Percentiles rank a stretch among this genome's conserved stretches.
These are phyloP conservation scores for Cnidoscolus chayamansa DNA, from an alignment of 441 rosid species.

Conservation along the genomic window DNA sequence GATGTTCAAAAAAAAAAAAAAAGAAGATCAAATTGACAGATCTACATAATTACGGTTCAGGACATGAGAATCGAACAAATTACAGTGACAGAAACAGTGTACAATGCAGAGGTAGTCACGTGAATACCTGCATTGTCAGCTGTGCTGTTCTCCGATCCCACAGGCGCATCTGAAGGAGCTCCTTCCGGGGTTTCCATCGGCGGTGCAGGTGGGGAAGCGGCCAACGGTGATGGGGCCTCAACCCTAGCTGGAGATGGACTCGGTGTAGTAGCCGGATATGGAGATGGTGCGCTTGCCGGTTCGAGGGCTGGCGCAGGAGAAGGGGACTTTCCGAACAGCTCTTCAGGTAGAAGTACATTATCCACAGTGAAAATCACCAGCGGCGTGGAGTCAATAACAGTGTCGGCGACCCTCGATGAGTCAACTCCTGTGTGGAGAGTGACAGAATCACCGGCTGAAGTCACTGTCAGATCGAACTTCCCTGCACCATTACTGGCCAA, in stretches of 20 bases:
- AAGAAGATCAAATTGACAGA: slow-evolving; percentile 23
- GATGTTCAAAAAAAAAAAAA: slow-evolving; percentile 7
- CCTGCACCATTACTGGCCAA: slow-evolving; percentile 71
- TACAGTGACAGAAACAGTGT: slow-evolving; percentile 24
- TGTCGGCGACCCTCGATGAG: slow-evolving; percentile 69
- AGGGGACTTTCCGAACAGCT: slow-evolving; percentile 60
- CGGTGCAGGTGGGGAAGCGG: slow-evolving; percentile 85
- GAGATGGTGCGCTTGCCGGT: slow-evolving; percentile 45
- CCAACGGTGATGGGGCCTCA: slow-evolving; percentile 59
- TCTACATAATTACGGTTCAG: slow-evolving; percentile 40
- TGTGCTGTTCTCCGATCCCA: slow-evolving; percentile 41
- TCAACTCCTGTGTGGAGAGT: slow-evolving; percentile 69
- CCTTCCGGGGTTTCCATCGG: slow-evolving; percentile 55
- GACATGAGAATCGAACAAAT: slow-evolving; percentile 39
- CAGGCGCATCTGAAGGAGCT: slow-evolving; percentile 60
- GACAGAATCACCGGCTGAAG: slow-evolving; percentile 64
- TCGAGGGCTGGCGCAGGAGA: slow-evolving; percentile 69
- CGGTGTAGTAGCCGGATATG: slow-evolving; percentile 43
- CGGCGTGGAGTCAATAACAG: slow-evolving; percentile 66
- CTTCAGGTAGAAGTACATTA: slow-evolving; percentile 60
- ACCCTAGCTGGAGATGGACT: slow-evolving; percentile 43
- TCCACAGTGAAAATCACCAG: slow-evolving; percentile 70
- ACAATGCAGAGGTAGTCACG: slow-evolving; percentile 40
- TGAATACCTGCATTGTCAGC: slow-evolving; percentile 37
- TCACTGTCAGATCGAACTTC: slow-evolving; percentile 57